Conservation (phyloP, 164 flowering plant species). For the Paratinospora sagittata region DNA sequence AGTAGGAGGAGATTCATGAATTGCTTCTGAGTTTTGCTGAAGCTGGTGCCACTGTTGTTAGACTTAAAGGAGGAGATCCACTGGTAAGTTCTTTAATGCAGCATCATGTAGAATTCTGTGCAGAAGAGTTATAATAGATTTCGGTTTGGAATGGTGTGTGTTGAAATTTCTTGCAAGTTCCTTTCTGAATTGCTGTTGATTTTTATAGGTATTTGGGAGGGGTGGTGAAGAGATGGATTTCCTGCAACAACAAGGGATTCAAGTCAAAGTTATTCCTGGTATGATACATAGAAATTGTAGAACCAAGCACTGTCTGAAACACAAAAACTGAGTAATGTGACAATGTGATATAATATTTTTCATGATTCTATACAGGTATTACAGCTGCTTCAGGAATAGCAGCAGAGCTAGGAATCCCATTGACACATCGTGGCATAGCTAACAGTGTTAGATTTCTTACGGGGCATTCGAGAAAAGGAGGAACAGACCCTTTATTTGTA, state of each 20-base stretch:
- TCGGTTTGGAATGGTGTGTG: not conserved
- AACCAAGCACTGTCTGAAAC: not conserved
- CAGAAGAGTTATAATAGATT: not conserved
- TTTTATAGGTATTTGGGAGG: constrained; percentile 86
- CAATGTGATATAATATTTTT: not conserved
- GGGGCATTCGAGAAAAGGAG: constrained; percentile 95
- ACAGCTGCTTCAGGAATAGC: constrained; percentile 99
- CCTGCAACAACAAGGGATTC: constrained; percentile 84
- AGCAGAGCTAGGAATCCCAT: constrained; percentile 90
- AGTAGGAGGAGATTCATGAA: constrained; percentile 89
- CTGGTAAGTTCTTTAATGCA: constrained; percentile 45
- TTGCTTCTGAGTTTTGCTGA: constrained; percentile 85
- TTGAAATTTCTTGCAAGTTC: not conserved
- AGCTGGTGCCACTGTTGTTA: constrained; percentile 81
- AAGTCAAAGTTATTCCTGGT: constrained; percentile 96
- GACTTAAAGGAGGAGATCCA: constrained; percentile 97
- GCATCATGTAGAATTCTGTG: too few relatives aligned
- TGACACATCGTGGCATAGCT: constrained; percentile 89
- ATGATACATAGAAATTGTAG: constrained; percentile 13
- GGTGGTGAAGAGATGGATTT: constrained; percentile 99
- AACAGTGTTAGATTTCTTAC: constrained; percentile 90
- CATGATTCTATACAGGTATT: constrained; percentile 50
- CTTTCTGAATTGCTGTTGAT: constrained; percentile 9
- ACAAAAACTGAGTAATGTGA: not conserved
- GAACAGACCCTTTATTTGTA: constrained; percentile 83